Evolutionary conservation across 345 rosid genomes (phyloP), one percentile per base, ranked within the genome.

Genomic region (Erysimum cheiranthoides): DNA sequence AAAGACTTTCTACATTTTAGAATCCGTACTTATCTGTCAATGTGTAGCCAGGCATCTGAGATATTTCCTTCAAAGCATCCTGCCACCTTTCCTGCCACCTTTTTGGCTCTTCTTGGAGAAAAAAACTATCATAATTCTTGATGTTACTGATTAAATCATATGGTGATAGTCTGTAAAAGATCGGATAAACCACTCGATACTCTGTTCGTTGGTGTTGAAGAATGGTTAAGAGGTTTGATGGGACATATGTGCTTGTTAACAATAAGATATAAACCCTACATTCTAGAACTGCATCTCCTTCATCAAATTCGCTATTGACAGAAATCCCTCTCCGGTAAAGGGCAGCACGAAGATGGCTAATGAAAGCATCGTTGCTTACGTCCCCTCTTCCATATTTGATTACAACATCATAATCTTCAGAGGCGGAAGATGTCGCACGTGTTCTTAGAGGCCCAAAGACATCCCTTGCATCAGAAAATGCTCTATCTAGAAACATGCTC

Each of bases 311-410:
- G 42, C 32, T 50, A 16, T 16, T 0, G 49, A 76, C 74, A 52
- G 50, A 76, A 12, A 76, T 28, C 31, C 64, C 74, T 76, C 65
- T 76, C 17, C 74, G 65, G 49, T 27, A 61, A 6, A 76, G 64
- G 14, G 79, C 21, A 60, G 74, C 75, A 42, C 16, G 10, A 61
- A 76, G 79, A 61, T 76, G 70, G 65, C 65, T 52, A 2, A 43
- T 11, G 65, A 76, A 76, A 27, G 53, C 42, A 8, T 43, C 34
- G 2, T 2, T 35, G 35, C 45, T 28, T 27, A 35, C 28, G 0
- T 35, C 57, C 3, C 32, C 65, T 43, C 43, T 61, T 18, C 2
- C 1, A 39, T 62, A 76, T 34, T 2, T 70, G 50, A 76, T 53
- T 5, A 76, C 59, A 3, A 62, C 60, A 25, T 76, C 79, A 50